Evolutionary conservation across 2,329 filamentous ascomycete genomes (phyloP).

Genomic region (Exserohilum turcica): DNA sequence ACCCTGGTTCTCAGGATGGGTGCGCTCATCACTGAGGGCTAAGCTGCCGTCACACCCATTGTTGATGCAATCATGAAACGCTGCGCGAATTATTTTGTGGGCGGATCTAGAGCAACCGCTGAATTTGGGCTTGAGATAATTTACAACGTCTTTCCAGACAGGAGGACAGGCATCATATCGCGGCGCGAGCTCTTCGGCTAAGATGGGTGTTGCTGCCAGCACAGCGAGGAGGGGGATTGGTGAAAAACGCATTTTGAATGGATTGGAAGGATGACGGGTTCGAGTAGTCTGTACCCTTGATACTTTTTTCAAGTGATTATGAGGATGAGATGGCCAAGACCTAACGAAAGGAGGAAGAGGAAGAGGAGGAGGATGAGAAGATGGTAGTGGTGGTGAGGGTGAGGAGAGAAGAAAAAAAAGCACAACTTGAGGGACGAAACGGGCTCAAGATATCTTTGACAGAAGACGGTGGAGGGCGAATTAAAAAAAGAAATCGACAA

Average conservation of each 20-base stretch:
- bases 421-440: background rate
- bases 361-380: too few species aligned
- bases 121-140: constrained; percentile 23
- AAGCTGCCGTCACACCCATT: constrained; percentile 36
- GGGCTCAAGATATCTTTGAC: background rate
- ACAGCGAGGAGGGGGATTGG: background rate
- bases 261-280: background rate
- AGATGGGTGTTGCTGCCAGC: background rate
- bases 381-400: too few species aligned
- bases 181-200: constrained; percentile 4
- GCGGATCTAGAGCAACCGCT: constrained; percentile 27
- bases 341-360: too few species aligned
- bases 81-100: constrained; percentile 28
- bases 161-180: constrained; percentile 22
- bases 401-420: background rate
- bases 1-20: constrained; percentile 49
- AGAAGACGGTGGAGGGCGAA: too few species aligned
- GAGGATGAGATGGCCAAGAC: too few species aligned
- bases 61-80: constrained; percentile 40
- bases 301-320: background rate
- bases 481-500: background rate
- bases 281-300: background rate
- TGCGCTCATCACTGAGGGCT: constrained; percentile 33
- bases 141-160: constrained; percentile 25
- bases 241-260: background rate